Base-by-base conservation (phyloP, 768 basidiomycete species). In the Paxillus ammoniavirescens region DNA sequence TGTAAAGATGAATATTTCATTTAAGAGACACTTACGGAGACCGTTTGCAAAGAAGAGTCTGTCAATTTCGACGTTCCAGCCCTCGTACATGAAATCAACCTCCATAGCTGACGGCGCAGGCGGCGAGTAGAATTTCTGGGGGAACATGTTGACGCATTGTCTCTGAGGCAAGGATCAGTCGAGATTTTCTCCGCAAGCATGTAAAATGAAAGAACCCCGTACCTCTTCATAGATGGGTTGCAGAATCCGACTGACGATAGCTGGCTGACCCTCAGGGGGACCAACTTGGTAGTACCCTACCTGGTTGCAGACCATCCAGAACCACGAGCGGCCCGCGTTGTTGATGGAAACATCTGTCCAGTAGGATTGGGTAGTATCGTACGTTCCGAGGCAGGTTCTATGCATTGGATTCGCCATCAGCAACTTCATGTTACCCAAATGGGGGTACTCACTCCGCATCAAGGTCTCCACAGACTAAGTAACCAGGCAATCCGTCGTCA, bases 231-330 rank as follows among this genome's bases (percentile, higher is more conserved):
- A 73, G 1, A 47, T 30, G 12, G 69, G 71, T 15, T 68, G 60
- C 28, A 74, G 13, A 31, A 74, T 65, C 7, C 69, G 65, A 18
- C 72, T 70, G 31, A 68, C 68, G 52, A 73, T 61, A 21, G 65
- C 56, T 13, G 77, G 73, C 43, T 70, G 63, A 23, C 59, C 65
- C 6, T 31, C 12, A 1, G 77, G 77, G 3, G 77, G 75, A 31
- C 75, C 70, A 5, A 66, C 71, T 54, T 69, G 70, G 57, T 63
- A 72, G 52, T 56, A 87, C 31, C 88, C 88, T 1, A 89, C 76
- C 70, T 89, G 79, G 60, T 85, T 87, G 62, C 88, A 89, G 5
- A 84, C 79, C 61, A 87, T 81, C 88, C 88, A 89, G 52, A 72
- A 68, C 87, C 87, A 91, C 3, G 87, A 87, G 21, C 88, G 78